Base-by-base conservation (phyloP, 139 green algal species). In the Ettlia oleoabundans region DNA sequence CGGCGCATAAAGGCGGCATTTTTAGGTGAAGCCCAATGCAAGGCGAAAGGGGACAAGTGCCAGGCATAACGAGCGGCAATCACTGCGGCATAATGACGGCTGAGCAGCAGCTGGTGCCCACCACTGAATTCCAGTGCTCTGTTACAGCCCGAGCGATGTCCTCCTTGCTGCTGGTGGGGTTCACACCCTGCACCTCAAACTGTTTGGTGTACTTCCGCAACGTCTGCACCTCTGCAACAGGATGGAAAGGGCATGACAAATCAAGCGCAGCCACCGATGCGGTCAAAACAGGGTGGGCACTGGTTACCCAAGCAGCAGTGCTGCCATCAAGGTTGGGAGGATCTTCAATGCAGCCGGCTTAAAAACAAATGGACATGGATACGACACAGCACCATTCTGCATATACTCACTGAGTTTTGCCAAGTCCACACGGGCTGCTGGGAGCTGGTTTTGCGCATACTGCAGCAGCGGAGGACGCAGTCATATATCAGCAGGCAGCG, bases 161-260 rank as follows among this genome's bases (percentile, higher is more conserved):
- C 61, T 88, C 78, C 77, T 86, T 88, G 47, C 62, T 71, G 70
- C 55, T 86, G 30, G 78, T 82, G 63, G 84, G 78, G 62, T 83
- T 37, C 32, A 86, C 65, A 37, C 67, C 61, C 21, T 68, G 80
- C 47, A 88, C 62, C 55, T 88, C 84, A 28, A 83, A 88, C 66
- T 82, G 33, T 35, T 88, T 88, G 15, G 84, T 82, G 51, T 88
- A 88, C 67, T 88, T 88, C 41, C 80, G 77, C 33, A 88, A 47
- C 61, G 84, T 76, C 38, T 86, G 80, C 4, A 82, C 75, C 75
- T 87, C 58, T 35, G 43, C 4, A 26, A 33, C 9, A 71, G 32
- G 37, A 40, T n/a, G n/a, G n/a, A n/a, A n/a, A n/a, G n/a, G n/a
- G n/a, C n/a, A n/a, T n/a, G n/a, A n/a, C n/a, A n/a, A n/a, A n/a